Conservation (phyloP, 345 rosid species). For the Acer yangbiense region DNA sequence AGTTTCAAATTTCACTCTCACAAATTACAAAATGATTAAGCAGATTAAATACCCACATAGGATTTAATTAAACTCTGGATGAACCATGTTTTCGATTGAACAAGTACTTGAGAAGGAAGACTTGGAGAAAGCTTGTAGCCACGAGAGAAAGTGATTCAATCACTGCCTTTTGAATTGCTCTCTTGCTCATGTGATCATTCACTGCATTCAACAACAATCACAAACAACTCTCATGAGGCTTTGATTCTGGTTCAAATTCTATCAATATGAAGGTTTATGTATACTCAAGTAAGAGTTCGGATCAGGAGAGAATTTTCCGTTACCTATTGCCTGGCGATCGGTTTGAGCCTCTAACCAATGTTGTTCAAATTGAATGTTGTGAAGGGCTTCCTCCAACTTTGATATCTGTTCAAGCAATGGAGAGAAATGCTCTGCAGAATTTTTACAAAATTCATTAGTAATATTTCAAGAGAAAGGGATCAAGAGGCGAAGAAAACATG, state of each 20-base stretch:
- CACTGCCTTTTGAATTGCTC: constrained; percentile 72
- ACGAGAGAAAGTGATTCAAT: constrained; percentile 61
- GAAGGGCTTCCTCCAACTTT: constrained; percentile 66
- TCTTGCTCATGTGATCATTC: constrained; percentile 58
- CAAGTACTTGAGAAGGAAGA: constrained; percentile 67
- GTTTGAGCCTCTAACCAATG: constrained; percentile 87
- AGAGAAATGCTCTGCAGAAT: constrained; percentile 57
- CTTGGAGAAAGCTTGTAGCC: constrained; percentile 63
- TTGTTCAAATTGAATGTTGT: constrained; percentile 75
- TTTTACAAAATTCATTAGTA: neutral
- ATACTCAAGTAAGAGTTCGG: neutral
- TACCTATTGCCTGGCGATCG: constrained; percentile 69
- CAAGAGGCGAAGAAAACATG: neutral
- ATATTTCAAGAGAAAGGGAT: too few relatives aligned
- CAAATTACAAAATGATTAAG: neutral
- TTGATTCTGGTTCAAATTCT: neutral
- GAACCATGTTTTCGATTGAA: constrained; percentile 68
- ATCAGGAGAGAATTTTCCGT: neutral
- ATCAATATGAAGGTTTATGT: neutral
- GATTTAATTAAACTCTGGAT: constrained; percentile 49
- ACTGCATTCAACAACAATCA: constrained; percentile 35
- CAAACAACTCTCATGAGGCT: too few relatives aligned
- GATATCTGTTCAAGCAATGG: constrained; percentile 67
- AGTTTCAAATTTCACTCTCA: too few relatives aligned
- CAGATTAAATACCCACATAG: neutral